Base-by-base conservation (phyloP, 2,329 filamentous ascomycete species). In the Bipolaris bicolor region DNA sequence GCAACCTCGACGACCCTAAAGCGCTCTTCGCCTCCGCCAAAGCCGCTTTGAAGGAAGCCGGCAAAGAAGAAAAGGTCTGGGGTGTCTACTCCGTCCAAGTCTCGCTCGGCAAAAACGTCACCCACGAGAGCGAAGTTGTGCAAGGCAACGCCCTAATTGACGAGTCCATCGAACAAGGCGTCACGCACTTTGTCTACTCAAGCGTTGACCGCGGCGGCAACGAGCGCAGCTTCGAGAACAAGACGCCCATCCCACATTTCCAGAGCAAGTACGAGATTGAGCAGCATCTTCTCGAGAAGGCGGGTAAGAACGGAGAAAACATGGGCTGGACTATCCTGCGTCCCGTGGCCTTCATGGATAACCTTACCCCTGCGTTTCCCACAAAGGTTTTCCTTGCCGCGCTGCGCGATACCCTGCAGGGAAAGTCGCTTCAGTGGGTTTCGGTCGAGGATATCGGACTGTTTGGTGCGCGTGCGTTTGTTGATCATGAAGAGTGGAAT, bases 51-150 rank as follows among this genome's bases (percentile, higher is more conserved):
- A 71, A 76, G 33, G 68, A 73, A n/a, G 71, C 75, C 7, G 60
- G 60, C 20, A 62, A 69, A 22, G 69, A 72, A 0, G 59, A 68
- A 11, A 59, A 74, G 51, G 79, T 87, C 55, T 86, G 83, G 81
- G 85, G 85, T 3, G 85, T 89, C 5, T 89, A 84, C 73, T 85
- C 82, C 20, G 85, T 90, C 0, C 85, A 87, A 73, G 78, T 85
- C 43, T 77, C 77, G 39, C 66, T 77, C 58, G 79, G 78, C 75
- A 41, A 78, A 74, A 51, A 54, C 49, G 74, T 76, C 60, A 82
- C 76, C 7, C 71, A 76, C 40, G 77, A 77, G 36, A 68, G 70
- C 61, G 83, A 85, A 72, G 79, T 84, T 59, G 58, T 63, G 1
- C 86, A 90, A 71, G 87, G 86, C 51, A 86, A 81, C 39, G 79